These are phyloP conservation scores for Nannizziopsis barbatae DNA, from an alignment of 2,329 filamentous ascomycete genomes.

Conservation along the genomic window DNA sequence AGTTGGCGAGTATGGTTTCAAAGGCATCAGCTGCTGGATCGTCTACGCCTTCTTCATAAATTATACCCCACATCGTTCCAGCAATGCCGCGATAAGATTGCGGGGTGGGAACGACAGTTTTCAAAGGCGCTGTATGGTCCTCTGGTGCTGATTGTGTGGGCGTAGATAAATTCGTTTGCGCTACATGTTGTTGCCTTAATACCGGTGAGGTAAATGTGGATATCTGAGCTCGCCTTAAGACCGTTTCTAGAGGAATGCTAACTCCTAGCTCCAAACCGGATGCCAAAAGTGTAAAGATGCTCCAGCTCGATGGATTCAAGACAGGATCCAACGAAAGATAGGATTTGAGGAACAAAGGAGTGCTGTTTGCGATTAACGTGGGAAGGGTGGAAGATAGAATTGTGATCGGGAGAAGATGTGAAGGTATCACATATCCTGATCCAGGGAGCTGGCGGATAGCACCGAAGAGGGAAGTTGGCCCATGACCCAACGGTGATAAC, in stretches of 20 bases:
- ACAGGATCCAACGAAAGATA: slow-evolving; percentile 74
- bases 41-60: slow-evolving; percentile 62
- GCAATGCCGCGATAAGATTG: slow-evolving; percentile 75
- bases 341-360: slow-evolving; percentile 75
- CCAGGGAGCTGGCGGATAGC: slow-evolving; percentile 69
- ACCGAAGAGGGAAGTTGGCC: slow-evolving; percentile 65
- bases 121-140: slow-evolving; percentile 31
- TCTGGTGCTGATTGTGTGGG: slow-evolving; percentile 11
- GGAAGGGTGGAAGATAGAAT: slow-evolving; percentile 76
- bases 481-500: slow-evolving; percentile 64
- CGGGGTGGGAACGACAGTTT: slow-evolving; percentile 63
- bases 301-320: slow-evolving; percentile 69
- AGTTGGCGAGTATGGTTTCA: slow-evolving; percentile 30
- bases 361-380: slow-evolving; percentile 68
- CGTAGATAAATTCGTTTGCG: slow-evolving; percentile 17
- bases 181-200: slow-evolving; percentile 26
- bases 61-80: slow-evolving; percentile 83
- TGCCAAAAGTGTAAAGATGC: slow-evolving; percentile 67
- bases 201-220: slow-evolving; percentile 53
- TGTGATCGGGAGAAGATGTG: slow-evolving; percentile 66
- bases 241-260: slow-evolving; percentile 83
- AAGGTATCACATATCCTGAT: slow-evolving; percentile 54
- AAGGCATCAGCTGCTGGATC: slow-evolving; percentile 34
- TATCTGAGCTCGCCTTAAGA: slow-evolving; percentile 78
- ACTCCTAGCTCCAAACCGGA: slow-evolving; percentile 71